Evolutionary conservation across 2,329 filamentous ascomycete genomes (phyloP), one percentile per base, ranked within the genome.

Genomic region (Trichophyton rubrum): DNA sequence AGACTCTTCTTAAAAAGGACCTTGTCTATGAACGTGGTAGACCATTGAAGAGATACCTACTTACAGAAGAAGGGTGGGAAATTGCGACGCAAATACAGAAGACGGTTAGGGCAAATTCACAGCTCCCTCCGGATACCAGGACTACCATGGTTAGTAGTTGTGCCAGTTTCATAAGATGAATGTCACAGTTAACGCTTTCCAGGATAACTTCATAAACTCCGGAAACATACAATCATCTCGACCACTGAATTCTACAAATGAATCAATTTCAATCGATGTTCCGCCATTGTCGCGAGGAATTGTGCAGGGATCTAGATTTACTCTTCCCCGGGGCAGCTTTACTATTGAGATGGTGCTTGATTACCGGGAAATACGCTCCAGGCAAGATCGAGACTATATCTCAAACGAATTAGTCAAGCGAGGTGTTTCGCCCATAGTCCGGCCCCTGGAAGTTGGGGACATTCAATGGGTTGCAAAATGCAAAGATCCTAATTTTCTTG

Each of bases 21-120:
- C 74, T 91, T 2, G 86, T 91, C 0, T 85, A 84, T 61, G 85
- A 88, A 65, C 83, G 83, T 59, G 86, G 87, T 0, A 79, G 86
- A 15, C 88, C 87, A 0, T 72, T 84, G 17, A 81, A 84, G 62
- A 83, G 80, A 64, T 93, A 90, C 68, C 78, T 79, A 1, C 74
- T 93, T 40, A 89, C 88, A 0, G 87, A 91, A 35, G 86, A 89
- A 62, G 89, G 89, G 2, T 88, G 87, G 85, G 86, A 89, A 57
- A 83, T 88, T 59, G 87, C 85, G 1, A 81, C 78, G 56, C 79
- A 82, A 22, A 85, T 90, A 41, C 66, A 67, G 3, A 62, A 60
- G 17, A 41, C 49, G 9, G 49, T 53, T 11, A 22, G 22, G 24
- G 15, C 3, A 15, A 33, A 30, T 15, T 53, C 49, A 53, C 49